A percentile compares a stretch with the other conserved stretches of the same genome.
Conservation (phyloP, 2,329 filamentous ascomycete genomes). For the Ophiostoma himal-ulmi region DNA sequence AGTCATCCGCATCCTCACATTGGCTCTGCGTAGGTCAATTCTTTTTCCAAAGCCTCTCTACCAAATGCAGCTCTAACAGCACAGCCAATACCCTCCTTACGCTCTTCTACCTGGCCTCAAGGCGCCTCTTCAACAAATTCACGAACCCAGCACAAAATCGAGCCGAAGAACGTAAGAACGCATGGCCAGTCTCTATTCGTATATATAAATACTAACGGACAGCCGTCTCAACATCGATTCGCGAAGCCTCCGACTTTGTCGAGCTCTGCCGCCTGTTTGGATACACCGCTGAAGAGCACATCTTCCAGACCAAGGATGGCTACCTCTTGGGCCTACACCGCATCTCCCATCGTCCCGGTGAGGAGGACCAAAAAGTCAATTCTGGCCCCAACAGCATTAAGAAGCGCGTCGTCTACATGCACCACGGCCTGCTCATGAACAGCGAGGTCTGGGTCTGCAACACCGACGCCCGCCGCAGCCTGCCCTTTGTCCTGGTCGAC, state of each 20-base stretch:
- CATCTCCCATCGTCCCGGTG: constrained; percentile 73
- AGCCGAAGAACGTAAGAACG: constrained; percentile 63
- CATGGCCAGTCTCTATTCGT: constrained; percentile 41
- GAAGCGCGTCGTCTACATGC: constrained; percentile 88
- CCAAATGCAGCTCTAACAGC: neutral
- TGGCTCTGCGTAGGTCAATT: constrained; percentile 67
- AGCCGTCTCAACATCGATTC: constrained; percentile 69
- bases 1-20: constrained; percentile 75
- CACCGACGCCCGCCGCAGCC: constrained; percentile 75
- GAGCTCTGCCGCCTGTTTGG: constrained; percentile 89
- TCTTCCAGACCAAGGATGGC: constrained; percentile 89
- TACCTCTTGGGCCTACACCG: constrained; percentile 88
- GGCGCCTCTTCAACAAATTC: constrained; percentile 73
- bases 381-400: constrained; percentile 58
- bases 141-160: constrained; percentile 64
- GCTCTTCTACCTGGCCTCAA: constrained; percentile 76
- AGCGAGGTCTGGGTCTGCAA: constrained; percentile 96
- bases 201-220: constrained; percentile 25
- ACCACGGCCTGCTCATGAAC: constrained; percentile 97
- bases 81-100: constrained; percentile 75
- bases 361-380: constrained; percentile 76
- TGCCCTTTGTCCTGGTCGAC: constrained; percentile 86
- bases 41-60: neutral
- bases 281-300: constrained; percentile 92
- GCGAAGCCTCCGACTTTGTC: constrained; percentile 83